Base-by-base conservation (phyloP, 306 rosid genomes). In the Trifolium fragiferum region DNA sequence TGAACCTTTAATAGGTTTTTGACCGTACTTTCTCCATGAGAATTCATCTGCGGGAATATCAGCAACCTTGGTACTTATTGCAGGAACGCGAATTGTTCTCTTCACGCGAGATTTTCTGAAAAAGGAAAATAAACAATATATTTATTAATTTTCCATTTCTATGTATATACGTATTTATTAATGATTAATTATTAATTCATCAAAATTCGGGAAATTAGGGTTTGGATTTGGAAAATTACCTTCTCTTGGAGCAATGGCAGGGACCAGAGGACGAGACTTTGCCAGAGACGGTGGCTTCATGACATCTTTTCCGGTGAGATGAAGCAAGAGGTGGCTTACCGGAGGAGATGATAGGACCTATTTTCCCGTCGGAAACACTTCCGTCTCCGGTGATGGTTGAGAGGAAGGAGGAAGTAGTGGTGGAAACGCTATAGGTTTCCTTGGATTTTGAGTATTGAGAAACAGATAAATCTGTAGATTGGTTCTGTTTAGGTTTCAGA, bases 1-100 rank as follows among this genome's bases (percentile, higher is more conserved):
- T n/a, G 93, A 88, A 7, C 98, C 98, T 77, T 92, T 90, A 66
- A 92, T 92, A n/a, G 90, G 90, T 57, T 92, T 92, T 66, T 92
- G 98, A 16, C 98, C 98, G 62, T 92, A 92, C 43, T 92, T 92
- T 35, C 98, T 86, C 98, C 98, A 92, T 0, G 92, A 76, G 20
- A 54, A 92, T 33, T 87, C 96, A 30, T 92, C 98, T 18, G 84
- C 46, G 0, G 96, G 97, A 33, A 92, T 90, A 53, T 92, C 98
- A 4, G 94, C 94, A n/a, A 83, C 73, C 68, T 78, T 92, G 0
- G 92, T 79, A 35, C 97, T 92, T 35, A 85, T 69, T 53, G 96
- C 97, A 78, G 92, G 80, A 20, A 89, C 92, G 62, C 94, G 74
- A 11, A 90, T 59, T 1, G 81, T 80, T 71, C 86, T 79, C 58